Percentiles rank a stretch among this genome's conserved stretches.
Conservation (phyloP, 139 green algal species). For the Dunaliella primolecta region DNA sequence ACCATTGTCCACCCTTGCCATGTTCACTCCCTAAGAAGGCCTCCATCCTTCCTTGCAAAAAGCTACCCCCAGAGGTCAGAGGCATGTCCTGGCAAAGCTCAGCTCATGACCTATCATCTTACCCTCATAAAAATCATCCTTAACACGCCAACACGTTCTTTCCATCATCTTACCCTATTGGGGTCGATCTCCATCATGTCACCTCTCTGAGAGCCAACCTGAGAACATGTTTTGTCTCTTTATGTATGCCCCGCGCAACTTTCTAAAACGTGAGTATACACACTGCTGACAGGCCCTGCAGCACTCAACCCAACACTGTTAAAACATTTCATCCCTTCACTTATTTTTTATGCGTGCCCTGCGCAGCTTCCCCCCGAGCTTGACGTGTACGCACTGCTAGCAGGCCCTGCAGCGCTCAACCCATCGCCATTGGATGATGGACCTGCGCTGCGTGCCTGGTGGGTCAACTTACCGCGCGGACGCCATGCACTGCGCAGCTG, state of each 20-base stretch:
- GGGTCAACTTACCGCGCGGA: slow-evolving; percentile 13
- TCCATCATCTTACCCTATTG: no score
- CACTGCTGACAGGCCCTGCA: slow-evolving; percentile 7
- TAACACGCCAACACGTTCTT: neutral
- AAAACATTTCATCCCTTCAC: no score
- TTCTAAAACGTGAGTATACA: slow-evolving; percentile 19
- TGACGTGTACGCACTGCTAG: slow-evolving; percentile 24
- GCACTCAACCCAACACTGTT: neutral
- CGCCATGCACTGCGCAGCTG: neutral
- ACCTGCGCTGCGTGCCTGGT: slow-evolving; percentile 12
- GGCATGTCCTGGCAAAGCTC: neutral
- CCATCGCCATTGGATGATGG: neutral
- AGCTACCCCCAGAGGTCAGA: no score
- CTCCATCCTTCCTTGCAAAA: no score
- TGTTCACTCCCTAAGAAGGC: no score
- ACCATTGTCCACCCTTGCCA: no score
- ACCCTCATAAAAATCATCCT: neutral
- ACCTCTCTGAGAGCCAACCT: no score
- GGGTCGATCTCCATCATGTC: no score
- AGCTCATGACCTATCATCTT: neutral
- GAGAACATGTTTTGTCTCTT: no score
- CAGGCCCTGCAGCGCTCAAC: neutral
- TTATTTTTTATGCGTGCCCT: no score
- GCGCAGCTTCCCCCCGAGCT: neutral
- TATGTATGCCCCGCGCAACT: neutral